phyloP scores from a whole-genome alignment of 192 early-diverging fungal genomes.

The Linnemannia schmuckeri region DNA sequence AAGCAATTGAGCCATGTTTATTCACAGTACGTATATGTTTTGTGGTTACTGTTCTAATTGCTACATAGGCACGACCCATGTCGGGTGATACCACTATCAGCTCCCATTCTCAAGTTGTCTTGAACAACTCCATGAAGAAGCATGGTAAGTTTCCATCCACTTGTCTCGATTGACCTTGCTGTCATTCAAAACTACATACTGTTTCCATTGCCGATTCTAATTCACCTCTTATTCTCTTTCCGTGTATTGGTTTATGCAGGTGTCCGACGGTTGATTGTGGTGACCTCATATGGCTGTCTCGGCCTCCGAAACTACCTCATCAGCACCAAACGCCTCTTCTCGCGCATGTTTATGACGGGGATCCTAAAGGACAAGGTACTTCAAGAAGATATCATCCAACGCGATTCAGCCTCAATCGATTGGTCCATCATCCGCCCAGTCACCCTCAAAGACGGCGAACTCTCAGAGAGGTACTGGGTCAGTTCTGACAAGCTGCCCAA shows the following conservation, averaged over 20 bases:
- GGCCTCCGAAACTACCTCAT: conserved; percentile 51
- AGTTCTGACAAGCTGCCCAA: conserved; percentile 34
- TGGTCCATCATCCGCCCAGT: conserved; percentile 59
- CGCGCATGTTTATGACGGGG: conserved; percentile 51
- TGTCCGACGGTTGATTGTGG: conserved; percentile 48
- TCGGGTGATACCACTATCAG: conserved; percentile 40
- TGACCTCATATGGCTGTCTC: conserved; percentile 44
- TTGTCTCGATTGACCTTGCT: not conserved
- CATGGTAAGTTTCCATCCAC: conserved; percentile 32
- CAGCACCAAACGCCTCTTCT: conserved; percentile 42
- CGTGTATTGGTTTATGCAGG: conserved; percentile 16
- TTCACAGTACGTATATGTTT: not conserved
- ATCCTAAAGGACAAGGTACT: conserved; percentile 56
- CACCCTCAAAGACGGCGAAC: conserved; percentile 49
- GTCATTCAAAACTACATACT: not conserved
- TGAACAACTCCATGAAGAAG: conserved; percentile 53
- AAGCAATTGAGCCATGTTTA: not conserved
- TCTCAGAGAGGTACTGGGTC: conserved; percentile 39
- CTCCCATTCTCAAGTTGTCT: conserved; percentile 49
- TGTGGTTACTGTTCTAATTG: not conserved
- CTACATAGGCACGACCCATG: conserved; percentile 41
- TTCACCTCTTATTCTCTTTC: not conserved
- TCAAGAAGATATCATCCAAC: conserved; percentile 54
- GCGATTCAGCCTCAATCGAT: conserved; percentile 40
- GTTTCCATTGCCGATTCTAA: not conserved